Evolutionary conservation across 1,284 basidiomycete genomes (phyloP), one percentile per base, ranked within the genome.

Genomic region (Tilletiaria anomala): DNA sequence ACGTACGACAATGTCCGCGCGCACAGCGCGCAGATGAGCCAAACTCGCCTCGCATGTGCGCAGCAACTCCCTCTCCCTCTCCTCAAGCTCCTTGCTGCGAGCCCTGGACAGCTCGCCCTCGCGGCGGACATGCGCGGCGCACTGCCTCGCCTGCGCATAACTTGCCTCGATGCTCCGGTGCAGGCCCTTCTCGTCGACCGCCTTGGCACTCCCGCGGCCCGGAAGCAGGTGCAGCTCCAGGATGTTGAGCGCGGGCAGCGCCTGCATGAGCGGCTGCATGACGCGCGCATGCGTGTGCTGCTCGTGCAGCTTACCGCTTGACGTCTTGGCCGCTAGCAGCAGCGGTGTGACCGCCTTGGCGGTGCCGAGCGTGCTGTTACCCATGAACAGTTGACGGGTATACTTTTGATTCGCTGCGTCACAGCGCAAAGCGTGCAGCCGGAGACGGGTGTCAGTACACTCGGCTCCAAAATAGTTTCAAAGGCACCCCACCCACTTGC

Each of bases 221-320:
- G 58, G 54, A 47, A 62, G 37, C 14, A 39, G 45, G 20, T 57
- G 39, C 2, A 58, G 49, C 39, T 62, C 59, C 29, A 54, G 41
- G 22, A 62, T 17, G 8, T 45, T 38, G 4, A 62, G 44, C 10
- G 44, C 40, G 11, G 53, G 55, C 12, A 53, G 40, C 12, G 39
- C 42, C 12, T 37, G 32, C 11, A 62, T 46, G 2, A 56, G 38
- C 29, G 44, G 20, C 38, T 60, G 55, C n/a, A 48, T 56, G 17
- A 50, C 48, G 14, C 59, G 37, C 3, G 59, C 57, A 19, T 48
- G 50, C 20, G 56, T 53, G 1, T 58, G 26, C 8, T 41, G 42
- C 31, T 55, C 58, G 45, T 49, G 50, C 33, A 50, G 51, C 37
- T 57, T 52, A 42, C 59, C 58, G 16, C 47, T 45, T 23, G 37